These are phyloP conservation scores for Claviceps paspali DNA, from an alignment of 2,329 filamentous ascomycete species.

Conservation along the genomic window DNA sequence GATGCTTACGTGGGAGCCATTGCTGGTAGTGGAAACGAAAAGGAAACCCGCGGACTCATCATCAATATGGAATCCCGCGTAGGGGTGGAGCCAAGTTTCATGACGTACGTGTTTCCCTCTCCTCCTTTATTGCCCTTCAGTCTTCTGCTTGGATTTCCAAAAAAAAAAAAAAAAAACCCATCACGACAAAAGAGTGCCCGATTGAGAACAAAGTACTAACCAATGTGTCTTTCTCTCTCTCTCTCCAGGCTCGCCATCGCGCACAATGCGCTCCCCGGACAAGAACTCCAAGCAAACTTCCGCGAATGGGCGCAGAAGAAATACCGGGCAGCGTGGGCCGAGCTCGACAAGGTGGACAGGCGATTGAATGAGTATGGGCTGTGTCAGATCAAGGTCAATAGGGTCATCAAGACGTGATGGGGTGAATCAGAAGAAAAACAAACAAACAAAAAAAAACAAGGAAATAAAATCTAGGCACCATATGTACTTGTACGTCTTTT, in stretches of 20 bases:
- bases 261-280: conserved; percentile 57
- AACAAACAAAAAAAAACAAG: not conserved
- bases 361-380: conserved; percentile 28
- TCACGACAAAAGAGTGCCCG: no score
- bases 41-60: conserved; percentile 52
- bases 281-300: conserved; percentile 51
- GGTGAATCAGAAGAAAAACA: no score
- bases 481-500: conserved; percentile 14
- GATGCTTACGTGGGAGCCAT: conserved; percentile 63
- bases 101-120: conserved; percentile 41
- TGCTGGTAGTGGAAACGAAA: conserved; percentile 54
- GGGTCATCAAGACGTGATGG: conserved; percentile 31
- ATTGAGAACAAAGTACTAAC: no score
- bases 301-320: conserved; percentile 57
- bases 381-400: conserved; percentile 32
- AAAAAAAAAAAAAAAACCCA: no score
- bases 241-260: conserved; percentile 55
- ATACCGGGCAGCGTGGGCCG: conserved; percentile 55
- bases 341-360: conserved; percentile 41
- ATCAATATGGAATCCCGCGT: conserved; percentile 50
- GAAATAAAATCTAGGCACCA: no score
- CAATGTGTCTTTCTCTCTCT: no score
- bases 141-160: no score
- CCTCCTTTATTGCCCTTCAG: no score
- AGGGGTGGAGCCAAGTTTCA: conserved; percentile 50